These are phyloP conservation scores for Orobanche coerulescens DNA, from an alignment of 257 asterid species.

Conservation along the genomic window DNA sequence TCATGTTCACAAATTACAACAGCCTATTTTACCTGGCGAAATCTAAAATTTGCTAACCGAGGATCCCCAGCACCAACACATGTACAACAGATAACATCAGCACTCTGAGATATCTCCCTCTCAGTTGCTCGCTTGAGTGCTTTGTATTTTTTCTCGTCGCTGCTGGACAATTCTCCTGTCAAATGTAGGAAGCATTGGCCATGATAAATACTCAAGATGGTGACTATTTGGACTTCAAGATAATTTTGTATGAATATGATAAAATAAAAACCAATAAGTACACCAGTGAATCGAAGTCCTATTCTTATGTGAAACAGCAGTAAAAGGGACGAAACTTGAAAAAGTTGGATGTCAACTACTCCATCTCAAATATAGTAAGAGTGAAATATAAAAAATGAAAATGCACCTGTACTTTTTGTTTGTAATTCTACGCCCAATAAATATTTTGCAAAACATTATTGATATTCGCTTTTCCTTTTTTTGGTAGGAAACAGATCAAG, in stretches of 20 bases:
- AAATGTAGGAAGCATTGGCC: not conserved
- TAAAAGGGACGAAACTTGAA: not conserved
- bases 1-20: conserved; percentile 4
- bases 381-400: not conserved
- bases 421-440: not conserved
- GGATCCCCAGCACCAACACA: conserved; percentile 99
- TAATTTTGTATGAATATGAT: not conserved
- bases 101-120: conserved; percentile 98
- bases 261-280: not conserved
- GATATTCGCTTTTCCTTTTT: too few species aligned
- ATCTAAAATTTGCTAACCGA: conserved; percentile 88
- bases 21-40: conserved; percentile 65
- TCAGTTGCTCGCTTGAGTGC: conserved; percentile 92
- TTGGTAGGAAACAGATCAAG: too few species aligned
- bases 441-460: not conserved
- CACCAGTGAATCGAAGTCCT: not conserved
- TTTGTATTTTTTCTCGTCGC: conserved; percentile 92
- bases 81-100: conserved; percentile 98
- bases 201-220: not conserved
- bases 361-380: not conserved
- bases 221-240: not conserved
- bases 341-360: not conserved
- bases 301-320: not conserved
- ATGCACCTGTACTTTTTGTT: not conserved
- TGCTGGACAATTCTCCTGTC: conserved; percentile 94